Conservation (phyloP, 2,329 filamentous ascomycete species). For the Diaporthe nobilis region DNA sequence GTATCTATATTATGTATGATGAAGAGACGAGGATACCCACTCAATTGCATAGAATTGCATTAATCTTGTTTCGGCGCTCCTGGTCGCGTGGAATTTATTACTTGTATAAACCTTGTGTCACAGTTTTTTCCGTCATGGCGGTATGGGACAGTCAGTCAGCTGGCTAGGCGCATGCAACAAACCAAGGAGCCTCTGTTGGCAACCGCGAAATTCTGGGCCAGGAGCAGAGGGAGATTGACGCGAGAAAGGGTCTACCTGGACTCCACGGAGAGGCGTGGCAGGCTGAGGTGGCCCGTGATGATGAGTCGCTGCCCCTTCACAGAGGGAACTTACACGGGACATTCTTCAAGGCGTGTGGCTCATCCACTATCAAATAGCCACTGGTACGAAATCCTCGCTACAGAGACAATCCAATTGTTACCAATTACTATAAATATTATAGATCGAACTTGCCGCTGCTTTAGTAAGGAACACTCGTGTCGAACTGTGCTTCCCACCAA, state of each 20-base stretch:
- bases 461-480: conserved; percentile 32
- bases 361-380: not conserved
- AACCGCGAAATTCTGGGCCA: not conserved
- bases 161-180: not conserved
- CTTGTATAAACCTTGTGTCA: no score
- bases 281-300: no score
- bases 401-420: not conserved
- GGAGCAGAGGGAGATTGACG: no score
- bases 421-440: not conserved
- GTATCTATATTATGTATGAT: conserved; percentile 26
- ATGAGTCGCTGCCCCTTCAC: no score
- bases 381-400: not conserved
- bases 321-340: no score
- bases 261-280: no score
- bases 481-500: conserved; percentile 22
- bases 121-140: not conserved
- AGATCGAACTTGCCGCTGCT: not conserved
- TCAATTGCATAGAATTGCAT: not conserved
- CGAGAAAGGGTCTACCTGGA: no score
- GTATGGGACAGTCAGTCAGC: not conserved
- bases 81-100: not conserved
- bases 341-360: not conserved
- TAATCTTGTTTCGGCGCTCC: not conserved
- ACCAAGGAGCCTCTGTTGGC: not conserved
- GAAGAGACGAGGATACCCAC: conserved; percentile 28